Evolutionary conservation across 768 basidiomycete species (phyloP).

Genomic region (Coprinopsis cinerea): DNA sequence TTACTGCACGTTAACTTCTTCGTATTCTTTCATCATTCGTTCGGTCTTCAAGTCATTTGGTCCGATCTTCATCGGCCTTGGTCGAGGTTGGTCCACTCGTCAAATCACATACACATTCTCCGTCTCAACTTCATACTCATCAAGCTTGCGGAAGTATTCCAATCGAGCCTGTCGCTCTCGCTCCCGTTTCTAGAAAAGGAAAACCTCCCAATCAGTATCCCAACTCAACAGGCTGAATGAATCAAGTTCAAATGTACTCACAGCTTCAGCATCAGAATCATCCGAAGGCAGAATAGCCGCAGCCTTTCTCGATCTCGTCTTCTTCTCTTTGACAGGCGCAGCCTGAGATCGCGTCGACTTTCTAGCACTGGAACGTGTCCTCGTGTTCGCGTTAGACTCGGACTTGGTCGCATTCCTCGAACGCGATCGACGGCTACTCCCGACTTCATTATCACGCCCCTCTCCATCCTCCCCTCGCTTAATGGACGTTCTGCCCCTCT

Average conservation of each 20-base stretch:
- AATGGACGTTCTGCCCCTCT: background rate
- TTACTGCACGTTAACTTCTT: too few relatives aligned
- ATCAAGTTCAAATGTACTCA: too few relatives aligned
- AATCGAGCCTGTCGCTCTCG: constrained; percentile 44
- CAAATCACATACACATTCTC: constrained; percentile 56
- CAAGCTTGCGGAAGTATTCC: constrained; percentile 48
- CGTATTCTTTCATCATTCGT: too few relatives aligned
- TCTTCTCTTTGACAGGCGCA: constrained; percentile 13
- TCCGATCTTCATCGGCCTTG: too few relatives aligned
- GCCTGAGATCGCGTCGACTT: too few relatives aligned
- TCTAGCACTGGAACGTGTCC: too few relatives aligned
- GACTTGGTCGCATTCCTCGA: constrained; percentile 13
- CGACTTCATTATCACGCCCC: constrained; percentile 6
- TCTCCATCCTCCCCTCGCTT: background rate
- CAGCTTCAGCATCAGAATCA: constrained; percentile 15
- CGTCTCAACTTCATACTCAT: constrained; percentile 47
- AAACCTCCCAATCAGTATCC: too few relatives aligned
- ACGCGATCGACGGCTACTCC: constrained; percentile 11
- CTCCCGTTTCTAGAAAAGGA: constrained; percentile 31
- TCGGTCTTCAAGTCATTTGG: too few relatives aligned
- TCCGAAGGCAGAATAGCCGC: constrained; percentile 14
- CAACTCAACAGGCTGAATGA: too few relatives aligned
- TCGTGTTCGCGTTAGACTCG: too few relatives aligned
- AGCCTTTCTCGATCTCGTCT: constrained; percentile 13
- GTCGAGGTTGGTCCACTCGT: background rate